phyloP scores from a whole-genome alignment of 2,329 filamentous ascomycete genomes.

The Fusarium robinianum region DNA sequence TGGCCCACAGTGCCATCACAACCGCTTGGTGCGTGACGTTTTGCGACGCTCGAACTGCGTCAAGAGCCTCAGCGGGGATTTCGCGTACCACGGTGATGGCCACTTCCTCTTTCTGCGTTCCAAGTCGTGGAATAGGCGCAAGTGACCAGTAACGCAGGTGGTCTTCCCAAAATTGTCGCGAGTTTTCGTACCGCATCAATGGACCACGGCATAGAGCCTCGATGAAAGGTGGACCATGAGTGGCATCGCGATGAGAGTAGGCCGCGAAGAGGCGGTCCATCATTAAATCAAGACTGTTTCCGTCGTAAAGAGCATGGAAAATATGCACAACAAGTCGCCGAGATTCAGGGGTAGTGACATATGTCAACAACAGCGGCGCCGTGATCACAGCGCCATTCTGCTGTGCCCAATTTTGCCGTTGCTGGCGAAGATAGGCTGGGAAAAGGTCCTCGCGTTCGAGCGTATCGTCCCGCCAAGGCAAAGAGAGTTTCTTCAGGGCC shows the following conservation, averaged over 20 bases:
- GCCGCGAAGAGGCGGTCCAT: constrained; percentile 57
- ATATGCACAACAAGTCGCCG: constrained; percentile 65
- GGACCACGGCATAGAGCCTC: constrained; percentile 73
- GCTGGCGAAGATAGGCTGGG: constrained; percentile 40
- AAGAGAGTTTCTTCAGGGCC: constrained; percentile 52
- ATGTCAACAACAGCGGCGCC: constrained; percentile 33
- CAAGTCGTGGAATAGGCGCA: constrained; percentile 22
- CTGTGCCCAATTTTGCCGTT: constrained; percentile 56
- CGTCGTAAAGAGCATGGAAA: constrained; percentile 89
- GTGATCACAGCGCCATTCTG: constrained; percentile 47
- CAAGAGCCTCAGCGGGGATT: constrained; percentile 51
- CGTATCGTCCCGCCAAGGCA: constrained; percentile 51
- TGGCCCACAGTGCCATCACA: constrained; percentile 74
- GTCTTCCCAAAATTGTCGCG: constrained; percentile 67
- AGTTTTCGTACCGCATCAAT: constrained; percentile 51
- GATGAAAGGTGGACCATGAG: constrained; percentile 61
- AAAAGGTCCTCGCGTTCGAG: constrained; percentile 39
- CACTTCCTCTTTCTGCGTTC: background rate
- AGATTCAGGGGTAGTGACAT: constrained; percentile 51
- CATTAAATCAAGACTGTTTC: constrained; percentile 73
- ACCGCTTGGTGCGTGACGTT: constrained; percentile 80
- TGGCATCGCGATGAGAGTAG: constrained; percentile 24
- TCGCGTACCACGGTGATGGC: constrained; percentile 21
- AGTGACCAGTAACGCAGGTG: constrained; percentile 50
- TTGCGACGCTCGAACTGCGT: constrained; percentile 59